Evolutionary conservation across 192 early-diverging fungal species (phyloP).

Genomic region (Backusella mclennaniae): DNA sequence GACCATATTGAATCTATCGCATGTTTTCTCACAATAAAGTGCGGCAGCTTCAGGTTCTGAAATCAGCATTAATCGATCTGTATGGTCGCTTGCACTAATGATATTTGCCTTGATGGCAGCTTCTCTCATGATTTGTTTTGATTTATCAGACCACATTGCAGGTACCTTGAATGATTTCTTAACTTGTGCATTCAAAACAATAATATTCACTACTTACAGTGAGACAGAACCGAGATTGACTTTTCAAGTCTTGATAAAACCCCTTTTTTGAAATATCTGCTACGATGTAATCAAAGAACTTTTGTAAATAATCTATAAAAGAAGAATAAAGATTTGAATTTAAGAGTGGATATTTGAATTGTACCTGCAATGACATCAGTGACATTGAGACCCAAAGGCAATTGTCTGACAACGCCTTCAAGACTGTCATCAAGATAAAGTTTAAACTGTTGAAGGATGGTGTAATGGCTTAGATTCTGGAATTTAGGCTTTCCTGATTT

Average conservation of each 20-base stretch:
- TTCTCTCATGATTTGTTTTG: slow-evolving; percentile 52
- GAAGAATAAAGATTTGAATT: not conserved
- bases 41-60: slow-evolving; percentile 56
- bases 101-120: slow-evolving; percentile 47
- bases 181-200: no score
- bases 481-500: slow-evolving; percentile 30
- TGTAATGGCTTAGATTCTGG: slow-evolving; percentile 23
- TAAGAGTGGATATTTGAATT: not conserved
- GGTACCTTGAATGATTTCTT: slow-evolving; percentile 23
- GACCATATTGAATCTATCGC: slow-evolving; percentile 49
- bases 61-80: slow-evolving; percentile 44
- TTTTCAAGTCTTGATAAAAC: slow-evolving; percentile 22
- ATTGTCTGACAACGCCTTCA: slow-evolving; percentile 32
- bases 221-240: slow-evolving; percentile 30
- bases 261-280: slow-evolving; percentile 37
- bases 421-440: slow-evolving; percentile 43
- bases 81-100: slow-evolving; percentile 39
- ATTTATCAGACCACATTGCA: slow-evolving; percentile 51
- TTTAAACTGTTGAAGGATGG: slow-evolving; percentile 47
- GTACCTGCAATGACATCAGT: slow-evolving; percentile 41
- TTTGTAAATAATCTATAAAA: slow-evolving; percentile 37
- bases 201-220: slow-evolving; percentile 18
- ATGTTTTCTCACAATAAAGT: slow-evolving; percentile 51
- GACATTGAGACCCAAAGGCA: slow-evolving; percentile 37
- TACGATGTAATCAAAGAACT: slow-evolving; percentile 36